Evolutionary conservation across 441 rosid genomes (phyloP), one percentile per base, ranked within the genome.

Genomic region (Euphorbia celastroides): DNA sequence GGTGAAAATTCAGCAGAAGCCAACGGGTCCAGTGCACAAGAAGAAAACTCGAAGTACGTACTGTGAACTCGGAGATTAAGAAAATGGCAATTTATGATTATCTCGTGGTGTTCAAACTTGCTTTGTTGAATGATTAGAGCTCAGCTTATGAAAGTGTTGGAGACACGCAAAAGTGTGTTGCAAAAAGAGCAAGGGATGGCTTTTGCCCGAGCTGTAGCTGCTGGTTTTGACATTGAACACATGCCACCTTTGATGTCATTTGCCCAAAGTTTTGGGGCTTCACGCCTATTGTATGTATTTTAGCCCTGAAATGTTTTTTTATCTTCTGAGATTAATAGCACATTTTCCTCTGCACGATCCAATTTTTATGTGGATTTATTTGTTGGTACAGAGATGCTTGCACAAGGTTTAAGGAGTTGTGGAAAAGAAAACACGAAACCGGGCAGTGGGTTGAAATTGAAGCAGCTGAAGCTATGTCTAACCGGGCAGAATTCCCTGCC

Each of bases 101-200:
- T 27, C 50, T 60, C 51, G n/a, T 23, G 22, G 20, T 38, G 41
- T 28, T 38, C 25, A 61, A 65, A 13, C 44, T 34, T 32, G 34
- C 65, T 61, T 70, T 27, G 56, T 72, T 62, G 62, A 73, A 27
- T 70, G 23, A 67, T 42, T 75, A 94, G 98, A 83, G 88, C 79
- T 72, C 93, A 94, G 81, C 97, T 90, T 73, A 62, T 86, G 83
- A 90, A 85, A 85, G 96, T 90, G 74, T 75, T 94, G 71, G 98
- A 90, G 89, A 86, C 96, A 42, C 85, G 99, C 64, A 88, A 75
- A 82, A 80, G 73, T 59, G 81, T 82, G 71, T 79, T 94, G 67
- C 98, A 86, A 82, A 92, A 92, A 77, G 99, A 94, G 82, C 98
- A 94, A 80, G 99, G 97, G 46, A 94, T 94, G 99, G 98, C 98